phyloP scores from a whole-genome alignment of 108 stramenopile genomes.

The Cylindrotheca closterium region DNA sequence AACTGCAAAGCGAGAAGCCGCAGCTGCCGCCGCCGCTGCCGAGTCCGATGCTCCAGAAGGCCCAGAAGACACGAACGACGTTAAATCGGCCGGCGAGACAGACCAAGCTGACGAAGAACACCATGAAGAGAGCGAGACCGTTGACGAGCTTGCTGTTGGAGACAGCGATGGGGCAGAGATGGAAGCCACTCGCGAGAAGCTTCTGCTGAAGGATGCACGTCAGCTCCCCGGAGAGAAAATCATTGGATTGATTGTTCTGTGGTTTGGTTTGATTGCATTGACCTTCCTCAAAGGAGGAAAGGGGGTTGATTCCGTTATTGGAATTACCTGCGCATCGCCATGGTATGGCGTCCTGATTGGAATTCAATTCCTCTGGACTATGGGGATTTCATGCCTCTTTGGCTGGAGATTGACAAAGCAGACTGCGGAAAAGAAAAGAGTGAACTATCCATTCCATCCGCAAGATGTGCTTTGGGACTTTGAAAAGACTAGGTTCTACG shows the following conservation, averaged over 20 bases:
- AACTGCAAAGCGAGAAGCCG: conserved; percentile 2
- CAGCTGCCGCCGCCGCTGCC: not conserved
- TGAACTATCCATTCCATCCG: conserved; percentile 55
- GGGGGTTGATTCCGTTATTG: conserved; percentile 61
- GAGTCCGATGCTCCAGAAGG: not conserved
- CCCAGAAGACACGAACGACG: conserved; percentile 3
- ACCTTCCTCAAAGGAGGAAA: conserved; percentile 70
- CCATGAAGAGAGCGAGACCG: not conserved
- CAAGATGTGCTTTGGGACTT: conserved; percentile 61
- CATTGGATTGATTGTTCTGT: conserved; percentile 38
- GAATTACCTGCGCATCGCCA: conserved; percentile 58
- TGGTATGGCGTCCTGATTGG: conserved; percentile 55
- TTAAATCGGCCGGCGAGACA: not conserved
- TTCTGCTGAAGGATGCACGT: conserved; percentile 51
- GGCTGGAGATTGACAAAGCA: conserved; percentile 44
- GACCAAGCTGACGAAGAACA: not conserved
- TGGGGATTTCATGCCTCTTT: conserved; percentile 53
- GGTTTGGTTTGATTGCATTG: conserved; percentile 58
- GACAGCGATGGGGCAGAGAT: conserved; percentile 17
- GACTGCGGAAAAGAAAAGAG: conserved; percentile 32
- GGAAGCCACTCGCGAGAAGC: conserved; percentile 15
- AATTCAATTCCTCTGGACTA: conserved; percentile 59
- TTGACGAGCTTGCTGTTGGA: not conserved
- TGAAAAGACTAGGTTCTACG: conserved; percentile 41
- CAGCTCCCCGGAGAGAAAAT: conserved; percentile 66